These are phyloP conservation scores for Crithidia mellificae DNA, from an alignment of 208 protist genomes.

Conservation along the genomic window DNA sequence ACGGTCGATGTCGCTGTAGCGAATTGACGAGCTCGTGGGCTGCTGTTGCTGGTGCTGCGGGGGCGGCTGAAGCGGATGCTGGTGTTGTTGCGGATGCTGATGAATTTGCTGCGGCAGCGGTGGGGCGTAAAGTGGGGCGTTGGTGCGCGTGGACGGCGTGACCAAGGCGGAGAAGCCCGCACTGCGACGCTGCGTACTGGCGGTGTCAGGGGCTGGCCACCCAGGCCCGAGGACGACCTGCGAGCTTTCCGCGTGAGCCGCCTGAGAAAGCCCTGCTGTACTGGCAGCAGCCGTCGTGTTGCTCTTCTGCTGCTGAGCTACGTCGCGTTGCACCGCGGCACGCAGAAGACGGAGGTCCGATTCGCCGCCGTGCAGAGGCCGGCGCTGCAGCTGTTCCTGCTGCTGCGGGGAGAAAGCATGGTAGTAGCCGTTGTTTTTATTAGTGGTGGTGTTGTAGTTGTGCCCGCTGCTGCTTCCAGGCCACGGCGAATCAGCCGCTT, in stretches of 20 bases:
- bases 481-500: conserved; percentile 10
- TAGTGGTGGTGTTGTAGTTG: background rate
- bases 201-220: conserved; percentile 12
- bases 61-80: too few species aligned
- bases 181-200: background rate
- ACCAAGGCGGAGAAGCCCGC: background rate
- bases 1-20: conserved; percentile 19
- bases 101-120: background rate
- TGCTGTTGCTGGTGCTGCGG: background rate
- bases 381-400: background rate
- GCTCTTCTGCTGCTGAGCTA: conserved; percentile 4
- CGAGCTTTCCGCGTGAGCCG: background rate
- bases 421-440: background rate
- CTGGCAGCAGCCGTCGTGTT: background rate
- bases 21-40: background rate
- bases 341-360: conserved; percentile 14
- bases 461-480: background rate
- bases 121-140: conserved; percentile 30
- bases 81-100: background rate
- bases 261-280: too few species aligned
- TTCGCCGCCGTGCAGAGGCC: background rate
- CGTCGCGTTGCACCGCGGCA: conserved; percentile 16
- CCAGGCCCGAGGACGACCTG: background rate
- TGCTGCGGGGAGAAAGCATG: too few species aligned
- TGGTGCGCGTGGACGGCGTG: conserved; percentile 14